Evolutionary conservation across 1,284 basidiomycete genomes (phyloP), one percentile per base, ranked within the genome.

Genomic region (Rhodotorula sp.): DNA sequence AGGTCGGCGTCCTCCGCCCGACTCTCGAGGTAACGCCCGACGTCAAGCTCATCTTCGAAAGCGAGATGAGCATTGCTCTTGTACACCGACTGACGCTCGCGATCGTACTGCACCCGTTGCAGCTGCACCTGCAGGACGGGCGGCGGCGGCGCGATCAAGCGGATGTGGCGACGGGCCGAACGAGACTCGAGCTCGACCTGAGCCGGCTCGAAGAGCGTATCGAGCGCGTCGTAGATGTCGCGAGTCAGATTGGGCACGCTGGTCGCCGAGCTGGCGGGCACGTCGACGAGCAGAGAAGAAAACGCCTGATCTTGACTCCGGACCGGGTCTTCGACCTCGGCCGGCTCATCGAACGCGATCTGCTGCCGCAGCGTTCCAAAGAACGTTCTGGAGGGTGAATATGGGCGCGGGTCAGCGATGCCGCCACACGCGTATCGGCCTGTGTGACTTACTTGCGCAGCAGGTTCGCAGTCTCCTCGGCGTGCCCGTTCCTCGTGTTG

Each of bases 21-120:
- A 77, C 77, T 62, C 55, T 81, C 78, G 60, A 97, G 83, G 84
- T 95, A 99, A 7, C 97, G 89, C 80, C 97, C 95, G 86, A 99
- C 88, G 78, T 87, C 89, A 12, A 99, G 84, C 18, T 87, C 90
- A 80, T 95, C 91, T 8, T 85, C 88, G 79, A 97, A 95, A 77
- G 90, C 90, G 75, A 99, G 88, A 79, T 95, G 95, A 1, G 93
- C 93, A 79, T 99, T 95, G 16, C 91, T 94, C 81, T 99, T 99
- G 84, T 91, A 95, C 23, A 94, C 89, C 73, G 93, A 89, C 68
- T 91, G 84, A 0, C 89, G 91, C 75, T 90, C 89, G 21, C 93
- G 87, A 80, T 99, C 95, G 83, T 95, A 99, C 87, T 98, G 95
- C 1, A 95, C 97, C 71, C 95, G 86, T 86, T 95, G 91, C 48